These are phyloP conservation scores for Aspergillus puulaauensis DNA, from an alignment of 2,329 filamentous ascomycete genomes.

Conservation along the genomic window DNA sequence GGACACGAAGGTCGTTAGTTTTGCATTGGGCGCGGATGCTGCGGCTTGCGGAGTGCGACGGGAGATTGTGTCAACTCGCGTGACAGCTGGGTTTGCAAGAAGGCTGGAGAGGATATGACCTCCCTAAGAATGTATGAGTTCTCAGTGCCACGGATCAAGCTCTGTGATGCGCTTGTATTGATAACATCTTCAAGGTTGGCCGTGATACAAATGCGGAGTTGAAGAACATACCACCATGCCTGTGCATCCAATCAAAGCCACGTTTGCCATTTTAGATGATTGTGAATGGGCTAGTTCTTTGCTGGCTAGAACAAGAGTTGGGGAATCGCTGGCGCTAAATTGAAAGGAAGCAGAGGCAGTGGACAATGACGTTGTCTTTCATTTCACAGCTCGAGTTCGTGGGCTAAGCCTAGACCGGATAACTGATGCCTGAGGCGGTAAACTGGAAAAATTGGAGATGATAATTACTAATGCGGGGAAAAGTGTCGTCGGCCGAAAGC, in stretches of 20 bases:
- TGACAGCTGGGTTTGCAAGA: slow-evolving; percentile 37
- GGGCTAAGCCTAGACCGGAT: background rate
- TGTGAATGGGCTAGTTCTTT: background rate
- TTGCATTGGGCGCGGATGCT: slow-evolving; percentile 54
- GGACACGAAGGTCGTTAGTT: slow-evolving; percentile 66
- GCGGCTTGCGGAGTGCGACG: slow-evolving; percentile 40
- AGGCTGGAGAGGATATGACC: slow-evolving; percentile 67
- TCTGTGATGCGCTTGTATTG: background rate
- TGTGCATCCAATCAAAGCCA: slow-evolving; percentile 47
- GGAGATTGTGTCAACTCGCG: slow-evolving; percentile 46
- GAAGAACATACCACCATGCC: slow-evolving; percentile 49
- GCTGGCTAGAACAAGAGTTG: background rate
- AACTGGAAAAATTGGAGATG: background rate
- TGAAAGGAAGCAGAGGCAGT: background rate
- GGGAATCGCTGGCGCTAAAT: background rate
- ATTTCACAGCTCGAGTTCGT: background rate
- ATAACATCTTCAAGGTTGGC: background rate
- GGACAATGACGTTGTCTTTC: background rate
- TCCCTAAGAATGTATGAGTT: slow-evolving; percentile 54
- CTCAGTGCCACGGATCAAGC: background rate
- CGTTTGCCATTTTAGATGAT: slow-evolving; percentile 40
- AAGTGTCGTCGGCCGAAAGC: slow-evolving; percentile 10
- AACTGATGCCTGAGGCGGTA: slow-evolving; percentile 5
- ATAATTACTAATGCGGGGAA: slow-evolving; percentile 20
- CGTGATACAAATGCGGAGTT: background rate